Evolutionary conservation across 805 yeast genomes (phyloP).

Genomic region (Lipomyces mesembrius): DNA sequence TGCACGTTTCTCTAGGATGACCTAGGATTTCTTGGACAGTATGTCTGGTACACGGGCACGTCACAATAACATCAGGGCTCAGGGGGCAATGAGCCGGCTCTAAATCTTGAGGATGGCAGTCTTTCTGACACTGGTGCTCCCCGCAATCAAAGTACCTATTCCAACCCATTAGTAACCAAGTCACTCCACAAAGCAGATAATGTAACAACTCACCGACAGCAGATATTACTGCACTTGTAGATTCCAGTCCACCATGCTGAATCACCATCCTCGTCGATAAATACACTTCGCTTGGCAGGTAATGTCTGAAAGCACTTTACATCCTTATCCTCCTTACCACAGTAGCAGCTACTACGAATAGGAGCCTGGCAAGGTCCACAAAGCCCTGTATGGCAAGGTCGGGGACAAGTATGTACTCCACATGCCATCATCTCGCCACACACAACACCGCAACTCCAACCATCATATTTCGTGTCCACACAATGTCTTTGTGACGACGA

Average conservation of each 20-base stretch:
- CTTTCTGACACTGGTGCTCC: conserved; percentile 55
- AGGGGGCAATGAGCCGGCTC: conserved; percentile 58
- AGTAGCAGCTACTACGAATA: conserved; percentile 65
- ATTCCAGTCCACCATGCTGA: conserved; percentile 55
- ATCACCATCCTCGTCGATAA: conserved; percentile 39
- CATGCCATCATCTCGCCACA: conserved; percentile 73
- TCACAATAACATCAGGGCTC: conserved; percentile 61
- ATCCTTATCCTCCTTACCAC: conserved; percentile 61
- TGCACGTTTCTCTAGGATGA: conserved; percentile 58
- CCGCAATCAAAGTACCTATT: conserved; percentile 61
- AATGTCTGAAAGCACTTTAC: conserved; percentile 52
- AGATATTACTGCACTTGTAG: conserved; percentile 53
- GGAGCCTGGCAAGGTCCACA: conserved; percentile 72
- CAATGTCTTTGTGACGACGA: conserved; percentile 70
- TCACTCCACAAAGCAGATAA: conserved; percentile 33
- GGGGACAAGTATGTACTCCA: conserved; percentile 67
- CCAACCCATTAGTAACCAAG: neutral
- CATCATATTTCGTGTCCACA: conserved; percentile 68
- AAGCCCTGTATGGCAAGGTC: conserved; percentile 75
- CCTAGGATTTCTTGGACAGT: conserved; percentile 49
- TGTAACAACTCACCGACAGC: conserved; percentile 43
- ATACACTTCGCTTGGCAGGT: conserved; percentile 21
- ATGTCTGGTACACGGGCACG: conserved; percentile 83
- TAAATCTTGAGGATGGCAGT: conserved; percentile 60
- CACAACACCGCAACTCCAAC: conserved; percentile 67